phyloP scores from a whole-genome alignment of 169 alveolate species.

The Blepharisma undulans region DNA sequence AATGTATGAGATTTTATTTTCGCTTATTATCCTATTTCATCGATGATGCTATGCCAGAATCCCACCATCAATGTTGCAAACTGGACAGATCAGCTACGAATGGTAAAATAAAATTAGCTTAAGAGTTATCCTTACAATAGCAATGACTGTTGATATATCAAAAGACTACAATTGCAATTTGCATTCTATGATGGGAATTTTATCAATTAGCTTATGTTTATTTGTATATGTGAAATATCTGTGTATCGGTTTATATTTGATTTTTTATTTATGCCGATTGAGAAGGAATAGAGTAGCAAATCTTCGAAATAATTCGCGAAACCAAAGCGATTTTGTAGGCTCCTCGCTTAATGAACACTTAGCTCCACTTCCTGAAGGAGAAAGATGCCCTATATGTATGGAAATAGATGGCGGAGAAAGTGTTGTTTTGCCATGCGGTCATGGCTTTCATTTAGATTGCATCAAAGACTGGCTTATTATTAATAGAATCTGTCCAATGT shows the following conservation, averaged over 20 bases:
- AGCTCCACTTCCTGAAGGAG: background rate
- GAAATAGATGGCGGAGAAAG: background rate
- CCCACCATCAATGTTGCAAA: background rate
- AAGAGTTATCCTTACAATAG: background rate
- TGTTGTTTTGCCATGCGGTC: constrained; percentile 47
- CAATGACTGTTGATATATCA: background rate
- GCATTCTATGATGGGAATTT: background rate
- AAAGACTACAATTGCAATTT: background rate
- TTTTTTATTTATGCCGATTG: background rate
- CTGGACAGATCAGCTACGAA: background rate
- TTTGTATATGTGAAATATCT: background rate
- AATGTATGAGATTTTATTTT: background rate
- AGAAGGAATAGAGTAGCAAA: background rate
- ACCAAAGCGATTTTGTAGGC: background rate
- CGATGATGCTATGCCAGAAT: background rate
- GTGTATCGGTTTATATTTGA: background rate
- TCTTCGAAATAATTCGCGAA: background rate
- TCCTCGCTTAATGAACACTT: background rate
- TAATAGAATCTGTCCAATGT: constrained; percentile 64
- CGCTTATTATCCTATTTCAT: background rate
- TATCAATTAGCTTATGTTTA: background rate
- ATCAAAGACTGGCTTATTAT: constrained; percentile 75
- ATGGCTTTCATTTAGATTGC: constrained; percentile 74
- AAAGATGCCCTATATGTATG: background rate
- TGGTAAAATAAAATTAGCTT: background rate